Conservation (phyloP, 1,284 basidiomycete genomes). For the Ustilago sp. region DNA sequence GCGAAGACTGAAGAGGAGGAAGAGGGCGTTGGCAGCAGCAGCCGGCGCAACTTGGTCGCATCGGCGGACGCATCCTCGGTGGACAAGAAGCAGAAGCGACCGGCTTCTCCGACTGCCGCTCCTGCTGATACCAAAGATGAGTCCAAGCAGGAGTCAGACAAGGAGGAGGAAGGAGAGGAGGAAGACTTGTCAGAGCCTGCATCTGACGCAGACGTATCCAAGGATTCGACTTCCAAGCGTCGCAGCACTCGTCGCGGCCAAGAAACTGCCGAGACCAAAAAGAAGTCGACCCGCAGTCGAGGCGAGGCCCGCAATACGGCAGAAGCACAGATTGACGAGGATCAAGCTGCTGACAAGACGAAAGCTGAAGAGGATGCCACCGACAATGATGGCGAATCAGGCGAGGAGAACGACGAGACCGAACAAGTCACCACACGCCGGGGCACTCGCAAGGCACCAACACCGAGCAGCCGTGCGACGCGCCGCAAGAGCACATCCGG, state of each 20-base stretch:
- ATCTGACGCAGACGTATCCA: constrained; percentile 35
- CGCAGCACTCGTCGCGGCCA: constrained; percentile 30
- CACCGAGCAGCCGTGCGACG: constrained; percentile 12
- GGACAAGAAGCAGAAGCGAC: constrained; percentile 21
- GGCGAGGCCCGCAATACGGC: constrained; percentile 32
- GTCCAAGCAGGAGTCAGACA: constrained; percentile 11
- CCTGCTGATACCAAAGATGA: constrained; percentile 4
- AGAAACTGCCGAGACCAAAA: constrained; percentile 16
- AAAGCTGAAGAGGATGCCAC: constrained; percentile 25
- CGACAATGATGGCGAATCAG: constrained; percentile 41
- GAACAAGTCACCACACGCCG: constrained; percentile 40
- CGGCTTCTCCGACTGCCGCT: constrained; percentile 15
- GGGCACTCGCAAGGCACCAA: constrained; percentile 37
- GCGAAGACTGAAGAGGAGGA: constrained; percentile 32
- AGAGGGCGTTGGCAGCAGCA: background rate
- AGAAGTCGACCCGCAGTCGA: constrained; percentile 18
- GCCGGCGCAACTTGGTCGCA: background rate
- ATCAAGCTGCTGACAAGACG: constrained; percentile 12
- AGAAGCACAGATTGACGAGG: constrained; percentile 30
- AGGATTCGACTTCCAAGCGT: constrained; percentile 30
- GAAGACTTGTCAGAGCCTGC: constrained; percentile 46
- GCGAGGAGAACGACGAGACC: constrained; percentile 55
- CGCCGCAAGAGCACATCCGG: constrained; percentile 38
- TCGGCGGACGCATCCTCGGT: background rate
- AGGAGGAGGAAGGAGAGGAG: constrained; percentile 22